A percentile compares a stretch with the other conserved stretches of the same genome.
These are phyloP conservation scores for Ochetophila trinervis DNA, from an alignment of 306 rosid genomes.

Conservation along the genomic window DNA sequence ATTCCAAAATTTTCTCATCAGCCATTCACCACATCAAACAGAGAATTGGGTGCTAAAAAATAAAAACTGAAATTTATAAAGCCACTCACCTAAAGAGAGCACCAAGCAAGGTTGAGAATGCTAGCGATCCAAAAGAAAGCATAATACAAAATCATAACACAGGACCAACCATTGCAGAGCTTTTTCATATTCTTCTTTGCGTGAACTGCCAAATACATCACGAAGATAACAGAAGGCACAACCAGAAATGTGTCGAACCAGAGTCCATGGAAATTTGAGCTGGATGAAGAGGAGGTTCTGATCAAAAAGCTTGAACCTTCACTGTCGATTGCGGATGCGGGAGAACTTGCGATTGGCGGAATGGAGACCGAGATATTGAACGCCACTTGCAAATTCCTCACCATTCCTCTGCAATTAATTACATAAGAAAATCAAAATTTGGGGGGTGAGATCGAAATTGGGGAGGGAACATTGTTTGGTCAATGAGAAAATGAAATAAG, in stretches of 20 bases:
- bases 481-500: too few species aligned
- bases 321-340: slow-evolving; percentile 6
- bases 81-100: slow-evolving; percentile 52
- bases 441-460: slow-evolving; percentile 14
- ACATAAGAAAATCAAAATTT: slow-evolving; percentile 14
- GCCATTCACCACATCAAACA: not conserved
- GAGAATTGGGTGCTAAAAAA: not conserved
- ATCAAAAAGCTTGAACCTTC: slow-evolving; percentile 3
- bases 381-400: not conserved
- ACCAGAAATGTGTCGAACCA: slow-evolving; percentile 45
- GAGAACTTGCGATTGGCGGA: slow-evolving; percentile 20
- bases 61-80: too few species aligned
- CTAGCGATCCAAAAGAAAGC: slow-evolving; percentile 65
- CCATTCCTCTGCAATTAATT: slow-evolving; percentile 9
- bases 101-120: slow-evolving; percentile 58
- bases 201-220: slow-evolving; percentile 41
- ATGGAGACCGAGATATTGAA: slow-evolving; percentile 22
- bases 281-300: not conserved
- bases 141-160: slow-evolving; percentile 46
- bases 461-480: not conserved
- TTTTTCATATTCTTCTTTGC: slow-evolving; percentile 55
- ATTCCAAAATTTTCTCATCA: not conserved
- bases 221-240: slow-evolving; percentile 50
- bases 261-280: slow-evolving; percentile 39
- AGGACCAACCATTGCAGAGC: slow-evolving; percentile 45